A percentile compares a stretch with the other conserved stretches of the same genome.
Evolutionary conservation across 2,329 filamentous ascomycete genomes (phyloP).

Genomic region (Helicocarpus griseus): DNA sequence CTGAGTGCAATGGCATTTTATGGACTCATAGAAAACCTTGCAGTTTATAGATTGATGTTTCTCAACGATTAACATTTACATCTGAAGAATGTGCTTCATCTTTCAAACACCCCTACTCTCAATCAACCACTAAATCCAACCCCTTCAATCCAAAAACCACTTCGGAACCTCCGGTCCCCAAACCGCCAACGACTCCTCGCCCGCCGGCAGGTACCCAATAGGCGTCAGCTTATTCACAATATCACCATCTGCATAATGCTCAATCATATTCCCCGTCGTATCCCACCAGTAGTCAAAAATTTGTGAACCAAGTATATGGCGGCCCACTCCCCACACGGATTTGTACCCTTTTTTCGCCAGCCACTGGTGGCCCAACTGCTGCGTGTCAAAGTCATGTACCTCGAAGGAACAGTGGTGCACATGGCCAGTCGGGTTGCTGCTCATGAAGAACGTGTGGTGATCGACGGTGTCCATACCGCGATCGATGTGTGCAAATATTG

Average conservation of each 20-base stretch:
- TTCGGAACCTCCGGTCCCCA: conserved; percentile 7
- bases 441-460: conserved; percentile 46
- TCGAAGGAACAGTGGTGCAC: conserved; percentile 45
- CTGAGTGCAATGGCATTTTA: too few species aligned
- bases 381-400: conserved; percentile 44
- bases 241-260: conserved; percentile 45
- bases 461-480: conserved; percentile 38
- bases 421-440: conserved; percentile 22
- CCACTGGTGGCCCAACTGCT: conserved; percentile 44
- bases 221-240: conserved; percentile 33
- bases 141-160: conserved; percentile 4
- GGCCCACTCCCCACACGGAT: conserved; percentile 42
- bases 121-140: too few species aligned
- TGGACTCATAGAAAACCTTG: too few species aligned
- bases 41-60: too few species aligned
- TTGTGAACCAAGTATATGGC: conserved; percentile 43
- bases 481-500: conserved; percentile 43
- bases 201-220: conserved; percentile 6
- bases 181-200: conserved; percentile 7
- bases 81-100: too few species aligned
- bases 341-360: conserved; percentile 36
- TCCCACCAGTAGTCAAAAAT: conserved; percentile 48
- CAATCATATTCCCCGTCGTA: conserved; percentile 17
- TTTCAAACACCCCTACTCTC: too few species aligned
- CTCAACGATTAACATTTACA: too few species aligned